Evolutionary conservation across 441 rosid genomes (phyloP), one percentile per base, ranked within the genome.

Genomic region (Rhodomyrtus psidioides): DNA sequence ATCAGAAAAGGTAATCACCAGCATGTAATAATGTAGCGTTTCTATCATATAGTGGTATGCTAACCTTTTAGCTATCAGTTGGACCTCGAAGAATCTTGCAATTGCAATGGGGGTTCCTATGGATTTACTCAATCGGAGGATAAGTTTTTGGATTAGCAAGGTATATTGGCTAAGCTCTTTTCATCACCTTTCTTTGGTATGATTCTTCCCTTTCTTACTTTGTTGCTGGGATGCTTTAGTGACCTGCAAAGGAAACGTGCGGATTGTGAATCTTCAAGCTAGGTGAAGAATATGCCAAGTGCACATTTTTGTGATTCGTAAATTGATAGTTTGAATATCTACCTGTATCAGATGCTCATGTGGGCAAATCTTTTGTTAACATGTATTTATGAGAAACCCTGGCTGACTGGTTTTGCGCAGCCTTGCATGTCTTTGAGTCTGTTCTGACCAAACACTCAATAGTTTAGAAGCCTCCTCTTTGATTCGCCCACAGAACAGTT

Each of bases 121-220:
- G 82, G 99, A 95, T 55, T 89, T 91, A 81, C 92, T 97, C 82
- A 93, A 90, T 89, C 93, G 98, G 85, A 92, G 96, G 90, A 94
- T 95, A 82, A 92, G 91, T 90, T 96, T 95, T 85, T 97, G 99
- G 99, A 93, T 94, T 89, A 95, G 95, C 95, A 95, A 97, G 97
- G 99, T 96, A 88, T 46, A 34, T 54, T 58, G 24, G 81, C 62
- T 34, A 14, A 60, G 62, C 56, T 26, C 34, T 84, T 34, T 26
- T 53, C 54, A 24, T 53, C 54, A 46, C 44, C 46, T 70, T 65
- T 49, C 28, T 84, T 59, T 84, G 12, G 76, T 44, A 10, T 85
- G 53, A 19, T 10, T 83, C 34, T 83, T 86, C 23, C 53, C 58
- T 12, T 30, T 46, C 24, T 21, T 39, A 27, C 70, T 54, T 14